Evolutionary conservation across 2,329 filamentous ascomycete species (phyloP).

Genomic region (Clonostachys sp.): DNA sequence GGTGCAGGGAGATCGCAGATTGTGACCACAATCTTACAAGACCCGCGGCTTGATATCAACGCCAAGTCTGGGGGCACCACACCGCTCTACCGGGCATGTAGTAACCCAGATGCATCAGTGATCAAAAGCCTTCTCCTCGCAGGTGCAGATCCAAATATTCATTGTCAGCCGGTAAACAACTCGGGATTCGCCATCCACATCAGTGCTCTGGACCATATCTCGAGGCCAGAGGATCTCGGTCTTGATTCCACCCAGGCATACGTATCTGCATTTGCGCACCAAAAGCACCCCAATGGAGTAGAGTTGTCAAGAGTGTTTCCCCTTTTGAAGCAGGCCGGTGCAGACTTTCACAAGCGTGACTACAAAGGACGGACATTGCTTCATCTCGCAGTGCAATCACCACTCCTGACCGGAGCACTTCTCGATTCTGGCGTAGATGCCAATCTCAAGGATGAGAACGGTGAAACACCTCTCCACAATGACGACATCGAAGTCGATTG

Average conservation of each 20-base stretch:
- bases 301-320: too few relatives aligned
- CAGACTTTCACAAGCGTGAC: too few relatives aligned
- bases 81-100: not conserved
- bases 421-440: not conserved
- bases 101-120: not conserved
- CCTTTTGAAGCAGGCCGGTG: too few relatives aligned
- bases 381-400: not conserved
- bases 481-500: not conserved
- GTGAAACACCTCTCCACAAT: not conserved
- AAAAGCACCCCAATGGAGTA: too few relatives aligned
- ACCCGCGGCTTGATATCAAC: not conserved
- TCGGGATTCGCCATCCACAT: too few relatives aligned
- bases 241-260: too few relatives aligned
- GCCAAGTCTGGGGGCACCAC: not conserved
- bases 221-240: too few relatives aligned
- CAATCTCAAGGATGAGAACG: not conserved
- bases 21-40: not conserved
- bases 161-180: too few relatives aligned
- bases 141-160: not conserved
- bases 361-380: not conserved
- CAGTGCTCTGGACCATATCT: too few relatives aligned
- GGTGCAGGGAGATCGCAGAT: not conserved
- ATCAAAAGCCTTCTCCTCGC: not conserved
- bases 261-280: too few relatives aligned
- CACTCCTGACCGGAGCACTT: not conserved